Base-by-base conservation (phyloP, 2,329 filamentous ascomycete genomes). In the Sporothrix luriei region DNA sequence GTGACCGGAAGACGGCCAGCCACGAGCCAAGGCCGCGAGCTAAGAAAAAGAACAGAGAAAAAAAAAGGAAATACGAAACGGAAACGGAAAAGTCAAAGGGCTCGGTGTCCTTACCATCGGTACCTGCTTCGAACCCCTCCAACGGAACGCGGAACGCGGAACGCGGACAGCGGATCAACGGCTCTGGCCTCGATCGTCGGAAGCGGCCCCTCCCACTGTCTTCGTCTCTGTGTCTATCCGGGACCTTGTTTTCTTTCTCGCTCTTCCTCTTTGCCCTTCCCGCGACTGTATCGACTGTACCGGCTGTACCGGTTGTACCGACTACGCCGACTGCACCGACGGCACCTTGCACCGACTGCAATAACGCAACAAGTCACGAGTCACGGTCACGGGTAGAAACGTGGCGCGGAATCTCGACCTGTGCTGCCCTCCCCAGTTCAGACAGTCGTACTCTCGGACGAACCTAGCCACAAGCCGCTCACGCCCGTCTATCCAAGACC, bases 381-480 rank as follows among this genome's bases (percentile, higher is more conserved):
- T 40, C 14, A 40, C 4, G 26, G 40, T 48, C 21, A 64, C 43
- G 24, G 57, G 24, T 40, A 64, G 43, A 64, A 64, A 64, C 61
- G 46, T 48, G 61, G 61, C 61, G 61, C 26, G 24, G 43, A 64
- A 49, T 49, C 33, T 33, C 24, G 46, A 49, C 61, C 40, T 24
- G 24, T 33, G 21, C 13, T n/a, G 16, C 6, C 24, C 26, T 64
- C 33, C 55, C 13, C 14, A 33, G 61, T 13, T 5, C 46, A 6
- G 46, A 48, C 46, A 48, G 46, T 16, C 46, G n/a, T 49, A 48
- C 26, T 33, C 59, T 24, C 24, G 49, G 46, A 64, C 61, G 14
- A 49, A 40, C 43, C 24, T 49, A 62, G 38, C 57, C 57, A 62
- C 57, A 64, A 64, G 14, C 61, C 61, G 49, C 43, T 49, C 61